Evolutionary conservation across 2,329 filamentous ascomycete species (phyloP).

Genomic region (Periconia sp.): DNA sequence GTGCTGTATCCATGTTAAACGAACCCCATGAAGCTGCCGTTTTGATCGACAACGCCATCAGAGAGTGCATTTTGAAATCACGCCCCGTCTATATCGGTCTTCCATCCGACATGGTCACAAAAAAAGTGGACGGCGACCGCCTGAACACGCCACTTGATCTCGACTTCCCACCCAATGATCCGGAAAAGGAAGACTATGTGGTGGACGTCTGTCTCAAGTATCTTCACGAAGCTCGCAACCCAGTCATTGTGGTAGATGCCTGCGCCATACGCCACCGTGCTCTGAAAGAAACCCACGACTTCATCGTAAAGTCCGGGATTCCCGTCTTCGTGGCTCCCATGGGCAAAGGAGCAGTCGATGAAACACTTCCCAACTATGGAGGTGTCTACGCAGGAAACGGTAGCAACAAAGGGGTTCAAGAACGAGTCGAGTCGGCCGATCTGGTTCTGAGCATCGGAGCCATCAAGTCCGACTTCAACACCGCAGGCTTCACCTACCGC

Average conservation of each 20-base stretch:
- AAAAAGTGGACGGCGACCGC: slow-evolving; percentile 73
- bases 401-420: slow-evolving; percentile 65
- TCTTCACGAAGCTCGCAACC: slow-evolving; percentile 71
- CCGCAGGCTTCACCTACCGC: slow-evolving; percentile 78
- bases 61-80: slow-evolving; percentile 71
- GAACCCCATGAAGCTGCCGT: slow-evolving; percentile 69
- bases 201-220: slow-evolving; percentile 76
- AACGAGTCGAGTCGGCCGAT: slow-evolving; percentile 68
- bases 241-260: slow-evolving; percentile 79
- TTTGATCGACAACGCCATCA: slow-evolving; percentile 76
- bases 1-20: slow-evolving; percentile 69
- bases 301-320: slow-evolving; percentile 72
- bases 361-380: slow-evolving; percentile 73
- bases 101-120: slow-evolving; percentile 76
- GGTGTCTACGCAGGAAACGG: slow-evolving; percentile 85
- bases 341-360: slow-evolving; percentile 83
- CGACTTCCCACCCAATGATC: slow-evolving; percentile 63
- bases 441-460: slow-evolving; percentile 71
- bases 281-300: slow-evolving; percentile 68
- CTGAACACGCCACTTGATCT: slow-evolving; percentile 73
- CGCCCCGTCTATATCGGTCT: slow-evolving; percentile 83
- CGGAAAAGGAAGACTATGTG: slow-evolving; percentile 77
- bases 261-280: slow-evolving; percentile 78
- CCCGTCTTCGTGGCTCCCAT: slow-evolving; percentile 88
- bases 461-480: slow-evolving; percentile 78